These are phyloP conservation scores for Stachybotrys elegans DNA, from an alignment of 2,329 filamentous ascomycete species.

Conservation along the genomic window DNA sequence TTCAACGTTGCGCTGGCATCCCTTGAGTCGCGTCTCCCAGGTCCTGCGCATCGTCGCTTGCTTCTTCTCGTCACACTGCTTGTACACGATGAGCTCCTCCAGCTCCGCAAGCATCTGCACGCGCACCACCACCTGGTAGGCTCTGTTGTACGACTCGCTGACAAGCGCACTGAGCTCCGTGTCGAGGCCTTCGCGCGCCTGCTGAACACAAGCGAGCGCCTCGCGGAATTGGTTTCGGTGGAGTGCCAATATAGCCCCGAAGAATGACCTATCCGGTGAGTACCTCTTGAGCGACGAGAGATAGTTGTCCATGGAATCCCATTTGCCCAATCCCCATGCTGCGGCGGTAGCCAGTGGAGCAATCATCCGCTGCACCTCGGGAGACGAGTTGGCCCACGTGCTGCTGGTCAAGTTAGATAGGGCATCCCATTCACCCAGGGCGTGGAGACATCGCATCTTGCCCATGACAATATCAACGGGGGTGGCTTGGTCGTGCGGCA, in stretches of 20 bases:
- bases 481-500: constrained; percentile 47
- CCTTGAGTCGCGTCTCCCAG: constrained; percentile 92
- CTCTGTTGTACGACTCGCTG: constrained; percentile 97
- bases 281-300: constrained; percentile 89
- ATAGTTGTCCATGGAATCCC: constrained; percentile 98
- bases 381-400: constrained; percentile 85
- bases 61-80: constrained; percentile 86
- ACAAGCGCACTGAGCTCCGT: constrained; percentile 93
- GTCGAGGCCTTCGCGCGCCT: constrained; percentile 88
- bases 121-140: constrained; percentile 95
- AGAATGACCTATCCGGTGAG: constrained; percentile 94
- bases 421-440: constrained; percentile 94
- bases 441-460: constrained; percentile 98
- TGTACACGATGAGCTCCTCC: constrained; percentile 97
- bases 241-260: constrained; percentile 89
- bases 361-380: constrained; percentile 84
- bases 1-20: constrained; percentile 94
- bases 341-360: constrained; percentile 91
- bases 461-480: constrained; percentile 98
- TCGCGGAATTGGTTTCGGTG: constrained; percentile 95
- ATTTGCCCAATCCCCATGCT: constrained; percentile 93
- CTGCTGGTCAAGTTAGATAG: constrained; percentile 84
- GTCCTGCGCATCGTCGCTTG: constrained; percentile 87
- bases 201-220: constrained; percentile 81
- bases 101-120: constrained; percentile 99